These are phyloP conservation scores for Eudorina sp. DNA, from an alignment of 139 green algal genomes.

Conservation along the genomic window DNA sequence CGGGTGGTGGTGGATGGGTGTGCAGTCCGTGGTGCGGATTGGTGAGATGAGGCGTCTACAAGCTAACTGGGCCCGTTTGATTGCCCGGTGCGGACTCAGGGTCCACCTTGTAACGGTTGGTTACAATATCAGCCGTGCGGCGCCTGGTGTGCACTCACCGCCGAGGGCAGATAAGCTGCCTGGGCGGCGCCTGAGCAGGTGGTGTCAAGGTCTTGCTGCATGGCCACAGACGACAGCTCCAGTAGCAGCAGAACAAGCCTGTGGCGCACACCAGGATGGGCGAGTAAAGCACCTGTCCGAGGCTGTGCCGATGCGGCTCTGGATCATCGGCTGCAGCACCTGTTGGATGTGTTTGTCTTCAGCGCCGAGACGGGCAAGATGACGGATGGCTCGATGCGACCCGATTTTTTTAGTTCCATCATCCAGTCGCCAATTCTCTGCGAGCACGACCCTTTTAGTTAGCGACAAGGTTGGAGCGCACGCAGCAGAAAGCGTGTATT, in stretches of 20 bases:
- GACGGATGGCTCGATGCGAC: slow-evolving; percentile 38
- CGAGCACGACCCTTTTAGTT: too few species aligned
- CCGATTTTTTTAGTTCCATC: slow-evolving; percentile 50
- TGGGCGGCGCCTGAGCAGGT: neutral
- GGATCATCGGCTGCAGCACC: neutral
- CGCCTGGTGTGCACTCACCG: too few species aligned
- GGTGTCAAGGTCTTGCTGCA: slow-evolving; percentile 23
- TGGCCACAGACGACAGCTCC: slow-evolving; percentile 41
- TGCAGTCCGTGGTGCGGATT: too few species aligned
- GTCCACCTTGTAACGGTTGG: too few species aligned
- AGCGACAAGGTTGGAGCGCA: too few species aligned
- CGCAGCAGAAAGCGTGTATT: too few species aligned
- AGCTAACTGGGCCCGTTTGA: too few species aligned
- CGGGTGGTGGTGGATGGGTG: too few species aligned
- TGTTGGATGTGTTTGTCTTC: slow-evolving; percentile 44
- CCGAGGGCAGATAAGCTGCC: neutral
- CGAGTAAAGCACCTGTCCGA: neutral
- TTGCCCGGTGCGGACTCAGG: too few species aligned
- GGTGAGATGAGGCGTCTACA: too few species aligned
- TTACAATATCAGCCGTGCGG: too few species aligned
- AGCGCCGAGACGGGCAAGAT: slow-evolving; percentile 37
- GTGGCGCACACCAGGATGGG: neutral
- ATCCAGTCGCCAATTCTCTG: slow-evolving; percentile 62
- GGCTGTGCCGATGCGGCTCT: neutral
- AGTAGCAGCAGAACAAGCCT: slow-evolving; percentile 27